Base-by-base conservation (phyloP, 1,284 basidiomycete genomes). In the Rhodofomes roseus region DNA sequence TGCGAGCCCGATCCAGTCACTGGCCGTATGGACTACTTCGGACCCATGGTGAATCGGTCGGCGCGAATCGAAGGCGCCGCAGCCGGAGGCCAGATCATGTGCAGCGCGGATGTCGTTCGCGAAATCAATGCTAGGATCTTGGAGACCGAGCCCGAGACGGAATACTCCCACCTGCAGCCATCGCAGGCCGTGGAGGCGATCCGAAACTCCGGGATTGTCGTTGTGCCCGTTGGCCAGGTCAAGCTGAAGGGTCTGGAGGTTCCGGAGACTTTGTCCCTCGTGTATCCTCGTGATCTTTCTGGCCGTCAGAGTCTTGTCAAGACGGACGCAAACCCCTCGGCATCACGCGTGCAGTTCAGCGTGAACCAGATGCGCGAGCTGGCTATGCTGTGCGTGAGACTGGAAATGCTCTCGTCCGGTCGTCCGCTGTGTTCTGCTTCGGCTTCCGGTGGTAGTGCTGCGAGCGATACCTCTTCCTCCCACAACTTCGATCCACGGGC, bases 21-120 rank as follows among this genome's bases (percentile, higher is more conserved):
- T 5, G 80, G 89, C 62, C 90, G 97, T 27, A 99, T 99, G 97
- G 96, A 99, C 75, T 97, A 97, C 76, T 93, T 96, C 68, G 95
- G 95, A 0, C 89, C 93, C 1, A 92, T 96, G 85, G 93, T 96
- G 65, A 97, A 97, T 73, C 90, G 96, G 44, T 83, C 96, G 0
- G 87, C 96, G 1, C 84, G 97, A 58, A 93, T 99, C 70, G 86
- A 82, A 63, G 87, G 90, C 39, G 85, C 81, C 58, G 95, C 97
- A 1, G 87, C 89, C 29, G 97, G 97, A 14, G 97, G 97, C 0
- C 94, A 99, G 76, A 95, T 99, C 70, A 90, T 95, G 86, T 91
- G 93, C 68, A 95, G 92, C 67, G 86, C 88, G 18, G 96, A 98
- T 65, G 90, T 98, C 64, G 80, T 95, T 60, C 86, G 88, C 58